These are phyloP conservation scores for Monosporozyma solicola DNA, from an alignment of 805 yeast species.

Conservation along the genomic window DNA sequence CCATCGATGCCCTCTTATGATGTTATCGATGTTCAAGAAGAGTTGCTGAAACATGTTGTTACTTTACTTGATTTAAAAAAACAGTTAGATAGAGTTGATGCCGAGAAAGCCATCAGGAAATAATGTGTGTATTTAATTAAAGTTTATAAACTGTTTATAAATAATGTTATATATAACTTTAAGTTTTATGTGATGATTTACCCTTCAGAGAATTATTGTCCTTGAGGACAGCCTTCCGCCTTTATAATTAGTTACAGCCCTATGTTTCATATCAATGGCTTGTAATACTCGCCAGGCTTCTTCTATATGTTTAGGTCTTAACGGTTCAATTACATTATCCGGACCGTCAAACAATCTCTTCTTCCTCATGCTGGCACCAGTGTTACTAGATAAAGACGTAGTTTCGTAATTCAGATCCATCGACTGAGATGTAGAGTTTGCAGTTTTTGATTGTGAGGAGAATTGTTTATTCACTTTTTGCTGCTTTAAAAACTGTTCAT, in stretches of 20 bases:
- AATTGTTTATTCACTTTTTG: constrained; percentile 31
- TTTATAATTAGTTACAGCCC: constrained; percentile 59
- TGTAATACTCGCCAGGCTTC: constrained; percentile 87
- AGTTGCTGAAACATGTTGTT: constrained; percentile 57
- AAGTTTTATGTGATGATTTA: background rate
- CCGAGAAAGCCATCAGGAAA: constrained; percentile 53
- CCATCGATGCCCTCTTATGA: constrained; percentile 84
- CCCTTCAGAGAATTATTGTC: constrained; percentile 29
- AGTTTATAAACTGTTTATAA: background rate
- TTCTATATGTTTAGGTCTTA: constrained; percentile 69
- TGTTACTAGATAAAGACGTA: constrained; percentile 26
- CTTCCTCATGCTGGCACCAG: constrained; percentile 30
- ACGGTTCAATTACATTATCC: constrained; percentile 70
- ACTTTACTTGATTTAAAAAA: constrained; percentile 74
- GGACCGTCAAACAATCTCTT: constrained; percentile 78
- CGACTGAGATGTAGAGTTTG: constrained; percentile 18
- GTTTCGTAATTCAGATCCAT: constrained; percentile 30
- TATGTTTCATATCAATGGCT: constrained; percentile 43
- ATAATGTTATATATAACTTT: background rate
- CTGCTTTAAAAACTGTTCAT: constrained; percentile 45
- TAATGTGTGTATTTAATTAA: constrained; percentile 1
- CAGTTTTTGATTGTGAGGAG: constrained; percentile 1
- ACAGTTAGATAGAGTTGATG: constrained; percentile 78
- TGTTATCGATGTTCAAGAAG: constrained; percentile 70
- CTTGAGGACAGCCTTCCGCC: constrained; percentile 36